Evolutionary conservation across 345 rosid genomes (phyloP), one percentile per base, ranked within the genome.

Genomic region (Sapria himalayana): DNA sequence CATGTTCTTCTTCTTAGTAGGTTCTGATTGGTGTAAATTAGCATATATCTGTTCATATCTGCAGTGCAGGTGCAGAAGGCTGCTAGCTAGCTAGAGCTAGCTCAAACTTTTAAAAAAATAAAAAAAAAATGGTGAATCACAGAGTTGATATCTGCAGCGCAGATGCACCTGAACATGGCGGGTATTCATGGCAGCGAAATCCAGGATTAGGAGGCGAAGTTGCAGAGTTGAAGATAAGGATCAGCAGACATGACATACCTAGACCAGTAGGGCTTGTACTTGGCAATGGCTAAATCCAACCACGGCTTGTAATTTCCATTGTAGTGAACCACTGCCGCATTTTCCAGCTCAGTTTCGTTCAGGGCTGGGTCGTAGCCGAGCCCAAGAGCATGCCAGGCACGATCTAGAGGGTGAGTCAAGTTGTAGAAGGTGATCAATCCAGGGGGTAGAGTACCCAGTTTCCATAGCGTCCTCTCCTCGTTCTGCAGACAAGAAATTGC

Each of bases 351-450:
- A 0, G 95, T 84, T 48, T 69, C 71, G 75, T 89, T 89, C 5
- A 89, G 93, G 27, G 95, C 95, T 9, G 95, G 98, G 47, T 89
- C 95, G 33, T 79, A 82, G n/a, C 98, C 95, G 8, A 89, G 92
- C 45, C 98, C 98, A 64, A 89, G 51, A 14, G 67, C 86, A 39
- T 89, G 95, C 95, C 98, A 89, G 40, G 67, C 54, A 32, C 86
- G 59, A 25, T 89, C 84, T 48, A 89, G 58, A 2, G 98, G 81
- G 39, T 50, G 71, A 17, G 86, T 89, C 43, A 89, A 65, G 60
- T 82, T 89, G 56, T 89, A 89, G 59, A 89, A 89, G 12, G 98
- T 82, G 54, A 89, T 82, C 58, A 89, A 52, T 45, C 95, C 98
- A 0, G 98, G 98, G 2, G 98, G 98, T 69, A 89, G 55, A 3